These are phyloP conservation scores for Toxicodendron radicans DNA, from an alignment of 345 rosid species.

Conservation along the genomic window DNA sequence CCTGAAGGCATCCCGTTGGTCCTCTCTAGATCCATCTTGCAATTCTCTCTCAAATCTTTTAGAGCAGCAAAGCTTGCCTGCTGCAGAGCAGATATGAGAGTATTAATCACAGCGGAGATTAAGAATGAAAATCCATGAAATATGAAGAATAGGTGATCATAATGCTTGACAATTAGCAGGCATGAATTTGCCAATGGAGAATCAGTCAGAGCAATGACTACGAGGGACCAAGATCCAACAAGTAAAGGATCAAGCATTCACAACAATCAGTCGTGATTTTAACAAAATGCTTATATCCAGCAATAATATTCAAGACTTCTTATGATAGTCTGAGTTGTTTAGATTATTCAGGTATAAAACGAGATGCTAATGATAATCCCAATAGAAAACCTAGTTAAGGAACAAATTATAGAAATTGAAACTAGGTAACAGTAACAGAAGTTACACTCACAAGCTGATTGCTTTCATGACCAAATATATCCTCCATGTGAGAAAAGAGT, in stretches of 20 bases:
- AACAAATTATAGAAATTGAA: background rate
- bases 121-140: background rate
- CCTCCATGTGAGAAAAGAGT: slow-evolving; percentile 82
- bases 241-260: background rate
- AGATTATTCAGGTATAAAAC: background rate
- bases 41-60: slow-evolving; percentile 66
- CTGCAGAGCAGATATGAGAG: slow-evolving; percentile 42
- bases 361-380: background rate
- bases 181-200: background rate
- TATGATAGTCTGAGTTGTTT: background rate
- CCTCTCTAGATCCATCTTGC: slow-evolving; percentile 71
- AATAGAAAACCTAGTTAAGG: background rate
- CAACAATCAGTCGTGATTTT: slow-evolving; percentile 2
- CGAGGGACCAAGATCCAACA: background rate
- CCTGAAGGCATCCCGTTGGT: slow-evolving; percentile 45
- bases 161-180: background rate
- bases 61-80: slow-evolving; percentile 48
- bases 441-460: slow-evolving; percentile 67
- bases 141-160: background rate
- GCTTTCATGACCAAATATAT: slow-evolving; percentile 60
- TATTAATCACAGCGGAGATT: slow-evolving; percentile 12
- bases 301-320: slow-evolving; percentile 7
- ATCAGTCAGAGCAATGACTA: background rate
- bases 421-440: background rate
- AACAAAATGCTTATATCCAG: slow-evolving; percentile 6